Evolutionary conservation across 2,329 filamentous ascomycete species (phyloP).

Genomic region (Gaeumannomyces tritici): DNA sequence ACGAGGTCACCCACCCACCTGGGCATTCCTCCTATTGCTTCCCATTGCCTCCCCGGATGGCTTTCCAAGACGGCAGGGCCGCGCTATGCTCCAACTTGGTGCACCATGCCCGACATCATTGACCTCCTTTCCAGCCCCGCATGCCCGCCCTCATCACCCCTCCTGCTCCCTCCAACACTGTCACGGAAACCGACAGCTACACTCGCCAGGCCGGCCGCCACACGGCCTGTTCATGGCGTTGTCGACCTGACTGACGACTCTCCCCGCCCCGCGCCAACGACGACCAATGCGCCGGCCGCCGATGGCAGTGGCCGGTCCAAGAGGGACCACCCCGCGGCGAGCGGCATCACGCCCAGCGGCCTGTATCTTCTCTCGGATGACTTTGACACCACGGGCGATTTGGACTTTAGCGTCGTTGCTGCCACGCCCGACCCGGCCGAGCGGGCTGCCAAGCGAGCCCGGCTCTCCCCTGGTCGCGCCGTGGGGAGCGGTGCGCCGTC

Average conservation of each 20-base stretch:
- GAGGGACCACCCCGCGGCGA: background rate
- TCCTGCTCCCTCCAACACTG: background rate
- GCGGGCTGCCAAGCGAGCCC: slow-evolving; percentile 19
- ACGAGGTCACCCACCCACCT: too few species aligned
- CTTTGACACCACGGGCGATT: slow-evolving; percentile 28
- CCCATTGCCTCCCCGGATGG: too few species aligned
- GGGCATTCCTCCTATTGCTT: too few species aligned
- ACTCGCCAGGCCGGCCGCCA: too few species aligned
- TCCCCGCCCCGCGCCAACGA: background rate
- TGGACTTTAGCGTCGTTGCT: slow-evolving; percentile 18
- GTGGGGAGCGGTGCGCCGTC: background rate
- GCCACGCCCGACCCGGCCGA: slow-evolving; percentile 6
- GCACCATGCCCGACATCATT: slow-evolving; percentile 25
- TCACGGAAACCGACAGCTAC: background rate
- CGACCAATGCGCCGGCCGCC: background rate
- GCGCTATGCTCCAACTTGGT: background rate
- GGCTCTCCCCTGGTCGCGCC: slow-evolving; percentile 10
- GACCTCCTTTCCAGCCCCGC: slow-evolving; percentile 21
- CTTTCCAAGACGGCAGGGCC: too few species aligned
- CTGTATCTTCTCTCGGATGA: slow-evolving; percentile 28
- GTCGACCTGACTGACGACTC: background rate
- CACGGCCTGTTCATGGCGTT: background rate
- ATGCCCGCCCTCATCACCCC: background rate
- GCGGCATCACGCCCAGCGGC: slow-evolving; percentile 3
- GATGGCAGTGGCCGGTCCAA: background rate